Conservation (phyloP, 1,139 yeast genomes). For the Candida sojae region DNA sequence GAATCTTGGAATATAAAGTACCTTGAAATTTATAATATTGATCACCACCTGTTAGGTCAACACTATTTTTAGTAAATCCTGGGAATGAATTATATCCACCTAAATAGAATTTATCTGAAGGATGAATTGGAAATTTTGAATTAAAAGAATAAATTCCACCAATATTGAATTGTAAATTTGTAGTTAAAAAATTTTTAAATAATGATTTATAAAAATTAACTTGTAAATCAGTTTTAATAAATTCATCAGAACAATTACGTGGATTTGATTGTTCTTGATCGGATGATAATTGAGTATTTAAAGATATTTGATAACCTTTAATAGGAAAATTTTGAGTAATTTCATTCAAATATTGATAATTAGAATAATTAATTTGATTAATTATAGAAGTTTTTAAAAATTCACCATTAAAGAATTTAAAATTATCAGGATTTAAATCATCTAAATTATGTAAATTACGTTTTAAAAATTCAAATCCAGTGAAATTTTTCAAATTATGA, state of each 20-base stretch:
- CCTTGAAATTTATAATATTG: slow-evolving; percentile 39
- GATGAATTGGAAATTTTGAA: slow-evolving; percentile 34
- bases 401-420: slow-evolving; percentile 35
- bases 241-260: slow-evolving; percentile 22
- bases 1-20: slow-evolving; percentile 39
- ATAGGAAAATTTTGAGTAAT: slow-evolving; percentile 33
- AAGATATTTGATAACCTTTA: slow-evolving; percentile 24
- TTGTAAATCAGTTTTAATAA: slow-evolving; percentile 28
- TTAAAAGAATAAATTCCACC: slow-evolving; percentile 37
- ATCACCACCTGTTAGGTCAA: slow-evolving; percentile 42
- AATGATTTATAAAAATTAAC: slow-evolving; percentile 40
- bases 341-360: slow-evolving; percentile 24
- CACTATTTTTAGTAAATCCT: slow-evolving; percentile 42
- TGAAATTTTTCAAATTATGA: slow-evolving; percentile 22
- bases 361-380: slow-evolving; percentile 24
- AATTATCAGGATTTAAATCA: slow-evolving; percentile 31
- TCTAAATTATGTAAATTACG: slow-evolving; percentile 44
- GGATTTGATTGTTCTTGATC: slow-evolving; percentile 31
- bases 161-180: slow-evolving; percentile 32
- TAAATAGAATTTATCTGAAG: slow-evolving; percentile 51
- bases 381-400: slow-evolving; percentile 38
- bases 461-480: slow-evolving; percentile 46
- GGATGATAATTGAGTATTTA: slow-evolving; percentile 34
- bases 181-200: slow-evolving; percentile 37
- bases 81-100: slow-evolving; percentile 43